Percentiles rank a stretch among this genome's conserved stretches.
Conservation (phyloP, 768 basidiomycete species). For the Antrodiella citrinella region DNA sequence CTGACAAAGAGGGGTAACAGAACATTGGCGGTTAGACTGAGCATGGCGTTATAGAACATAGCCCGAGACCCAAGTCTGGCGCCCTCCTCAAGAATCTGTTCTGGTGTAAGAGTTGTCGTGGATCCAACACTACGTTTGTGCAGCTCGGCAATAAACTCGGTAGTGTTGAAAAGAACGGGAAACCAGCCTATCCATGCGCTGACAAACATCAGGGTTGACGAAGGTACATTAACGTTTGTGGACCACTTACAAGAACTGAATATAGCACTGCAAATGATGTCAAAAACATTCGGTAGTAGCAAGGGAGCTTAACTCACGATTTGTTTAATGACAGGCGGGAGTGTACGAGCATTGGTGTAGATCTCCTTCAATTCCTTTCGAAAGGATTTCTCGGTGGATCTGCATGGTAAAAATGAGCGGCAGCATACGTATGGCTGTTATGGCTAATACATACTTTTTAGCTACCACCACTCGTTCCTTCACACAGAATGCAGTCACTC, state of each 20-base stretch:
- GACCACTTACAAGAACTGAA: conserved; percentile 70
- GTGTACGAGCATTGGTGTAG: conserved; percentile 57
- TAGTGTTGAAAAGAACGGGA: conserved; percentile 82
- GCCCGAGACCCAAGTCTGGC: conserved; percentile 82
- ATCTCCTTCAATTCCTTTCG: conserved; percentile 49
- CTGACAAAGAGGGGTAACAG: conserved; percentile 59
- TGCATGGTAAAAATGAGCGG: conserved; percentile 6
- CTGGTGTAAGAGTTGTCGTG: conserved; percentile 33
- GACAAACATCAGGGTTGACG: not conserved
- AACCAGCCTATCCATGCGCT: conserved; percentile 91
- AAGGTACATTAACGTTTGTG: not conserved
- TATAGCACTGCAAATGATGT: conserved; percentile 45
- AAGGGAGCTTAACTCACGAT: conserved; percentile 53
- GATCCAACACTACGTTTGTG: conserved; percentile 46
- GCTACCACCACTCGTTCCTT: conserved; percentile 69
- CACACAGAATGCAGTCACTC: conserved; percentile 48
- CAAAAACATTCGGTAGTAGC: not conserved
- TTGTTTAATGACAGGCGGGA: conserved; percentile 70
- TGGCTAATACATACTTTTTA: conserved; percentile 20
- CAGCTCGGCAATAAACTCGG: conserved; percentile 82
- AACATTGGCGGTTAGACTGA: conserved; percentile 62
- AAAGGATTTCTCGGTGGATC: conserved; percentile 26
- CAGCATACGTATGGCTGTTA: conserved; percentile 1
- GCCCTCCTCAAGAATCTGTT: conserved; percentile 31
- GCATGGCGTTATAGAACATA: conserved; percentile 66